Evolutionary conservation across 2,329 filamentous ascomycete species (phyloP).

Genomic region (Trichophaea hybrida): DNA sequence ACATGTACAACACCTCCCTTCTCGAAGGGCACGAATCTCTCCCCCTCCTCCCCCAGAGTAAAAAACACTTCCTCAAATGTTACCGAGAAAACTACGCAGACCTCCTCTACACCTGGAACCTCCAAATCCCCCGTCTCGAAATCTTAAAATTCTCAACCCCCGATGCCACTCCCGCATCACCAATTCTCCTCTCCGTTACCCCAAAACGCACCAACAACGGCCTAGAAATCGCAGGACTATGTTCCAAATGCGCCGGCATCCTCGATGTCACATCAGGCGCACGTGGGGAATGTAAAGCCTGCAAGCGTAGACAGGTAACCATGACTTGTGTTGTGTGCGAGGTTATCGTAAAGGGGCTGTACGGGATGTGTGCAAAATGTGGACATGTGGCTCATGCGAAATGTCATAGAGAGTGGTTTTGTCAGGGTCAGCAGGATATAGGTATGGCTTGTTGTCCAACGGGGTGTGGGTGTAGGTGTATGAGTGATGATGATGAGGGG

Average conservation of each 20-base stretch:
- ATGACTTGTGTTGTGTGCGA: constrained; percentile 28
- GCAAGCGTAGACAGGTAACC: constrained; percentile 23
- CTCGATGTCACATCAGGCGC: constrained; percentile 19
- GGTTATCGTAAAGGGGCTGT: constrained; percentile 27
- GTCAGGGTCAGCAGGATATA: not conserved
- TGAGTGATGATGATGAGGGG: not conserved
- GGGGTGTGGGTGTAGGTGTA: constrained; percentile 21
- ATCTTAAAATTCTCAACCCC: constrained; percentile 53
- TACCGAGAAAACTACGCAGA: constrained; percentile 55
- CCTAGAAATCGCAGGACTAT: constrained; percentile 21
- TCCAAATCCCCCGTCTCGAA: constrained; percentile 48
- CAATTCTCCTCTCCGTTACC: not conserved
- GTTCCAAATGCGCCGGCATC: constrained; percentile 16
- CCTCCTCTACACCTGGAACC: constrained; percentile 51
- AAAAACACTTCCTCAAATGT: constrained; percentile 39
- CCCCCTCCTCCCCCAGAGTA: constrained; percentile 42
- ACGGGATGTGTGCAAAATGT: constrained; percentile 27
- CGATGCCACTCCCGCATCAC: not conserved
- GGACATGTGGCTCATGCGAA: constrained; percentile 28
- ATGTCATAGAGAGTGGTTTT: constrained; percentile 27
- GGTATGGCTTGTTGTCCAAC: constrained; percentile 16
- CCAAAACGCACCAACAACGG: constrained; percentile 2
- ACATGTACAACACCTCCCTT: constrained; percentile 46
- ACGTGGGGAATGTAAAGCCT: constrained; percentile 24
- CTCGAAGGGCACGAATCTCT: constrained; percentile 56